Conservation (phyloP, 176 grass and related monocot species). For the Triticum urartu region DNA sequence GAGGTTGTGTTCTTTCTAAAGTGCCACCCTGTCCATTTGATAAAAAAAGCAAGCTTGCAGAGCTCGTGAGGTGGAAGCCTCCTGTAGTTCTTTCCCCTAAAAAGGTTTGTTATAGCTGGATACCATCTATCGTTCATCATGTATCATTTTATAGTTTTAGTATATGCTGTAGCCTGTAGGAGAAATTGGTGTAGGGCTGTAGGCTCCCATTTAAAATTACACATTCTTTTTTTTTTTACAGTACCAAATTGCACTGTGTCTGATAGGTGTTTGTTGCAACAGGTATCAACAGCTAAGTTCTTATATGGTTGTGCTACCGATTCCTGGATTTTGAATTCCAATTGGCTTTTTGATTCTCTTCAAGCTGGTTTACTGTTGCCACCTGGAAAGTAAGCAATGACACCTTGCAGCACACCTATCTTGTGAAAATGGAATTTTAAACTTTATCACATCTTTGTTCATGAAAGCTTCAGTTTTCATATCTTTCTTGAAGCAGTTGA, state of each 20-base stretch:
- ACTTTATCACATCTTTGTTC: conserved; percentile 6
- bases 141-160: background rate
- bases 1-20: conserved; percentile 70
- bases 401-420: background rate
- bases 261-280: conserved; percentile 34
- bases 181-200: background rate
- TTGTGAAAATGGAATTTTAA: background rate
- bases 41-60: conserved; percentile 50
- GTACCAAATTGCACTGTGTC: background rate
- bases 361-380: conserved; percentile 49
- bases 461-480: conserved; percentile 9
- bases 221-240: conserved; percentile 12
- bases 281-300: conserved; percentile 81
- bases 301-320: conserved; percentile 85
- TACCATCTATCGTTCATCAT: background rate
- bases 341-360: conserved; percentile 75
- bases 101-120: conserved; percentile 51
- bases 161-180: background rate
- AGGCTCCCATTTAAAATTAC: conserved; percentile 3
- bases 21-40: conserved; percentile 53
- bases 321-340: conserved; percentile 66
- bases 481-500: conserved; percentile 1
- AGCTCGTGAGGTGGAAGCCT: conserved; percentile 52
- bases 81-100: conserved; percentile 77
- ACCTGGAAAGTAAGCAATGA: conserved; percentile 63